phyloP scores from a whole-genome alignment of 768 basidiomycete species.

The Pisolithus orientalis region DNA sequence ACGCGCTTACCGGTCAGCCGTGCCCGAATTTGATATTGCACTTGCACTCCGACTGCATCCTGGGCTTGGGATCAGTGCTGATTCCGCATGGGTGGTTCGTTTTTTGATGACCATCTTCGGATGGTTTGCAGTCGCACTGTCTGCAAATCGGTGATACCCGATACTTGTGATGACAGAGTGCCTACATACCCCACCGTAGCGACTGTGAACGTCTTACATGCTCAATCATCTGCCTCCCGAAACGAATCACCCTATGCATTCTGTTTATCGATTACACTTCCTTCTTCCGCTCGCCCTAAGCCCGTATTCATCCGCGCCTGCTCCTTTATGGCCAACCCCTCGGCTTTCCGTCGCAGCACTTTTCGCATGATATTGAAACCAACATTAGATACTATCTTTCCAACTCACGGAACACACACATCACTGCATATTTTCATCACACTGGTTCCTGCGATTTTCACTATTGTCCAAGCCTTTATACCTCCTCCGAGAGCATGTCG shows the following conservation, averaged over 20 bases:
- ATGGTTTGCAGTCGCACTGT: constrained; percentile 61
- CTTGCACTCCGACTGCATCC: constrained; percentile 76
- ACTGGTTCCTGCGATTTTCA: background rate
- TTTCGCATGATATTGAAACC: background rate
- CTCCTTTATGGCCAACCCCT: background rate
- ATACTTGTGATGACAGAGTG: background rate
- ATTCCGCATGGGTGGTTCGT: constrained; percentile 73
- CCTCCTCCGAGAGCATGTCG: no score
- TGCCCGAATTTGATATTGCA: constrained; percentile 53
- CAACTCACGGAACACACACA: background rate
- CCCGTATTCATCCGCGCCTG: background rate
- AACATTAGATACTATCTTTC: background rate
- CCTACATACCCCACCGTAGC: background rate
- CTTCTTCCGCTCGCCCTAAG: background rate
- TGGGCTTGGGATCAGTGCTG: constrained; percentile 62
- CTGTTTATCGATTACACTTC: background rate
- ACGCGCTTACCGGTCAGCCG: constrained; percentile 34
- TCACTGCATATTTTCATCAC: background rate
- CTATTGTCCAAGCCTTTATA: no score
- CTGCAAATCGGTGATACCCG: constrained; percentile 25
- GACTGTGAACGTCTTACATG: background rate
- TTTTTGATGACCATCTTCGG: constrained; percentile 78
- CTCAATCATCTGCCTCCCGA: background rate
- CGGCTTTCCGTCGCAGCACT: background rate
- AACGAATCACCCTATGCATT: background rate